phyloP scores from a whole-genome alignment of 108 stramenopile species.

The Skeletonema potamos region DNA sequence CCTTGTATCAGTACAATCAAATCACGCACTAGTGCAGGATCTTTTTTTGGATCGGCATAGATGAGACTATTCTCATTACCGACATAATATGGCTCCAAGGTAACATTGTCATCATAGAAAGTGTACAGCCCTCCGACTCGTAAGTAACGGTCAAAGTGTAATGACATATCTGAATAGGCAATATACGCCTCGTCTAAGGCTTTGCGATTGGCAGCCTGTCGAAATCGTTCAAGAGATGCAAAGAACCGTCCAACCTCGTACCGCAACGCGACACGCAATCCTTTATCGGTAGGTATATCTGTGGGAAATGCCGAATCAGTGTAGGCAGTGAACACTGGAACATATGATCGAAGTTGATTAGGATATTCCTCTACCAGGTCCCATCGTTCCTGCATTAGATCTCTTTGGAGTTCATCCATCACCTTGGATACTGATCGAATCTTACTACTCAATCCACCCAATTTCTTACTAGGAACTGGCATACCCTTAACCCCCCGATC shows the following conservation, averaged over 20 bases:
- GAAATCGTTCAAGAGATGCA: constrained; percentile 74
- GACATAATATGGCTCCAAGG: constrained; percentile 67
- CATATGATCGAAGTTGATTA: constrained; percentile 70
- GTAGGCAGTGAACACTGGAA: constrained; percentile 84
- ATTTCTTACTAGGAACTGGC: constrained; percentile 41
- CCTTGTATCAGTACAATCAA: constrained; percentile 73
- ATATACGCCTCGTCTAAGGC: constrained; percentile 74
- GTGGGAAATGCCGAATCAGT: constrained; percentile 85
- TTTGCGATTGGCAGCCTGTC: constrained; percentile 52
- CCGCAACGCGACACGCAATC: constrained; percentile 77
- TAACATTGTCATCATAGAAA: constrained; percentile 72
- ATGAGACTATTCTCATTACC: constrained; percentile 67
- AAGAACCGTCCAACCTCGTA: constrained; percentile 88
- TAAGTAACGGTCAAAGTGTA: constrained; percentile 84
- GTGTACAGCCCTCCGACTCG: constrained; percentile 82
- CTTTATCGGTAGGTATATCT: constrained; percentile 76
- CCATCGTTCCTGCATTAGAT: constrained; percentile 91
- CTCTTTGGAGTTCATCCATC: constrained; percentile 83
- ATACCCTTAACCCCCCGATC: constrained; percentile 32
- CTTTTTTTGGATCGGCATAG: constrained; percentile 77
- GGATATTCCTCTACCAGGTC: constrained; percentile 78
- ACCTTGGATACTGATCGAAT: constrained; percentile 47
- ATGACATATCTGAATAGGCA: constrained; percentile 82
- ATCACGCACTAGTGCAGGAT: constrained; percentile 81
- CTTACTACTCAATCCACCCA: constrained; percentile 42